Percentiles rank a stretch among this genome's conserved stretches.
phyloP scores from a whole-genome alignment of 805 yeast genomes.

The Teunomyces aglyptinius region DNA sequence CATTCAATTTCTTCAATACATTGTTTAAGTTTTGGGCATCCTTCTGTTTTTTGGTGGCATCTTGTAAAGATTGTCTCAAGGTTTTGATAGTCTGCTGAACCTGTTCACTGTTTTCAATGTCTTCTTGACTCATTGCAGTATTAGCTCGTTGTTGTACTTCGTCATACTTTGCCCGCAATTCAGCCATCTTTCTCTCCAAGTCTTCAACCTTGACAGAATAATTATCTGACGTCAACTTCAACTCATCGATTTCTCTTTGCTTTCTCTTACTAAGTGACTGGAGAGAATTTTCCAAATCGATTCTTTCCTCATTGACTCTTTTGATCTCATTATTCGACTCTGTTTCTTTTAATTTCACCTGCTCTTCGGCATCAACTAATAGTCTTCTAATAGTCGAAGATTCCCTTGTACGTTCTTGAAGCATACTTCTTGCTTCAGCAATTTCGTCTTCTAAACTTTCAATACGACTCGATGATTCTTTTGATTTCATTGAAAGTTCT shows the following conservation, averaged over 20 bases:
- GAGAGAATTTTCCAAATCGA: constrained; percentile 53
- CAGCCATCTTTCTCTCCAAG: constrained; percentile 30
- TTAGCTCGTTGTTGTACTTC: constrained; percentile 1
- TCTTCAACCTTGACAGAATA: constrained; percentile 40
- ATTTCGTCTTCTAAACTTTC: constrained; percentile 80
- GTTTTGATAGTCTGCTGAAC: constrained; percentile 34
- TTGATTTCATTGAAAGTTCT: constrained; percentile 62
- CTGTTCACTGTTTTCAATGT: constrained; percentile 17
- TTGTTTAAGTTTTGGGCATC: constrained; percentile 55
- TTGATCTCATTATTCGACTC: constrained; percentile 55
- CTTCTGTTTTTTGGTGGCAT: constrained; percentile 48
- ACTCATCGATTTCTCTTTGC: constrained; percentile 66
- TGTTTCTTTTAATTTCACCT: constrained; percentile 47
- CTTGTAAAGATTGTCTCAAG: constrained; percentile 52
- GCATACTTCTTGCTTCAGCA: constrained; percentile 64
- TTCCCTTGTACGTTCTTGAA: constrained; percentile 83
- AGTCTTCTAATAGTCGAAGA: constrained; percentile 68
- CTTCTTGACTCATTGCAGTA: constrained; percentile 7
- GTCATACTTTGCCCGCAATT: constrained; percentile 12
- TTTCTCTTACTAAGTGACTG: constrained; percentile 49
- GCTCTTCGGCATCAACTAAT: constrained; percentile 65
- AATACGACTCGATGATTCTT: constrained; percentile 59
- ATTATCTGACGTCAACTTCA: constrained; percentile 40
- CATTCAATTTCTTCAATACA: constrained; percentile 59
- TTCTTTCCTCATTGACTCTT: constrained; percentile 58